Conservation (phyloP, 805 yeast genomes). For the Metschnikowia peoriensis region DNA sequence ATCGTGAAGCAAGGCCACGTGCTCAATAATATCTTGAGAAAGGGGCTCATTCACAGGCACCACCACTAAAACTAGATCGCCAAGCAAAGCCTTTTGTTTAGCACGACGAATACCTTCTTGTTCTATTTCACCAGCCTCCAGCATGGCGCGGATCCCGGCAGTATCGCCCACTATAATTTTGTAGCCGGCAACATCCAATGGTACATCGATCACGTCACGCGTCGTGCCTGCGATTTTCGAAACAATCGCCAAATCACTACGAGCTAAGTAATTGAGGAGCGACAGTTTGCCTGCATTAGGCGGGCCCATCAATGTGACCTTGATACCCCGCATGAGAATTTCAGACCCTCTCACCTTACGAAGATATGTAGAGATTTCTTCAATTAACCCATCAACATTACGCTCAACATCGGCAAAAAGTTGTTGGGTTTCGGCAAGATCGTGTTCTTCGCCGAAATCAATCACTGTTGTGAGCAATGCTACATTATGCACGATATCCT, state of each 20-base stretch:
- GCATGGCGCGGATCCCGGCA: conserved; percentile 72
- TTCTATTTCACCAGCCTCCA: conserved; percentile 59
- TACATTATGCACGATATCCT: conserved; percentile 56
- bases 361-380: conserved; percentile 46
- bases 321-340: conserved; percentile 69
- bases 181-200: conserved; percentile 77
- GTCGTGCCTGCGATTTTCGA: conserved; percentile 94
- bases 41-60: conserved; percentile 41
- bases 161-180: conserved; percentile 87
- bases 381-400: conserved; percentile 40
- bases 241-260: conserved; percentile 85
- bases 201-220: conserved; percentile 80
- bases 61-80: conserved; percentile 72
- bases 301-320: conserved; percentile 75
- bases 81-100: conserved; percentile 49
- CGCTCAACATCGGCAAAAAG: conserved; percentile 51
- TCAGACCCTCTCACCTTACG: conserved; percentile 54
- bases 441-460: conserved; percentile 94
- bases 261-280: conserved; percentile 69
- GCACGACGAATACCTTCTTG: conserved; percentile 82
- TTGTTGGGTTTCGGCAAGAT: conserved; percentile 59
- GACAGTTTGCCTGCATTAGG: conserved; percentile 98
- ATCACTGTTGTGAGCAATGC: conserved; percentile 84
- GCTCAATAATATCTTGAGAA: conserved; percentile 37
- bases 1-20: conserved; percentile 32